These are phyloP conservation scores for Cladochytrium tenue DNA, from an alignment of 371 early-diverging fungal genomes.

Conservation along the genomic window DNA sequence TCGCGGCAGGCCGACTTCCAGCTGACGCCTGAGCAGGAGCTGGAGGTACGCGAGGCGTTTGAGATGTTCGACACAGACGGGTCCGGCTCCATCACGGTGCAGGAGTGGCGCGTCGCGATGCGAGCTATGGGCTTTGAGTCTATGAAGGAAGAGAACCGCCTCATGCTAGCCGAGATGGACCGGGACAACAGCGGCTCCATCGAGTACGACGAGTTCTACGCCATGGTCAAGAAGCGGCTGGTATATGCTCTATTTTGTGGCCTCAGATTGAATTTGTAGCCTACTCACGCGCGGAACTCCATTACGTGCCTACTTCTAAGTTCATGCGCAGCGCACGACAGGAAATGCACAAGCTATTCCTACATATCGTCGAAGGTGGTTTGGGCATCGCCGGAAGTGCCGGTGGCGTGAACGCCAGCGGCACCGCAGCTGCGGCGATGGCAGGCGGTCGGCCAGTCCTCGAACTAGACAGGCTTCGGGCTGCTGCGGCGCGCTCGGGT, in stretches of 20 bases:
- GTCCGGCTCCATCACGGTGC: slow-evolving; percentile 62
- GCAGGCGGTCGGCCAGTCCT: slow-evolving; percentile 29
- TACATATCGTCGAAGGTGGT: slow-evolving; percentile 5
- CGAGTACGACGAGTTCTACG: slow-evolving; percentile 46
- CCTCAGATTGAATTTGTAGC: neutral
- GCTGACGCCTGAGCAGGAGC: slow-evolving; percentile 87
- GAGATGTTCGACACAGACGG: slow-evolving; percentile 77
- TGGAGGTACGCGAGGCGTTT: slow-evolving; percentile 85
- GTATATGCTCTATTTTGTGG: slow-evolving; percentile 13
- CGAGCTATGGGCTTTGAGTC: slow-evolving; percentile 51
- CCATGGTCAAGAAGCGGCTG: slow-evolving; percentile 33
- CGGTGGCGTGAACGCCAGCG: neutral
- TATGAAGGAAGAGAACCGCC: slow-evolving; percentile 43
- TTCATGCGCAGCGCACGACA: slow-evolving; percentile 8
- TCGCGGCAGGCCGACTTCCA: slow-evolving; percentile 12
- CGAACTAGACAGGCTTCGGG: slow-evolving; percentile 25
- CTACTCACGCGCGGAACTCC: neutral
- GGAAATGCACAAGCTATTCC: slow-evolving; percentile 22
- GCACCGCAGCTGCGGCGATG: neutral
- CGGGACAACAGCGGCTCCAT: slow-evolving; percentile 44
- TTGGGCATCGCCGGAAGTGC: neutral
- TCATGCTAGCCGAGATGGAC: slow-evolving; percentile 46
- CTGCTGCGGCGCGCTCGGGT: slow-evolving; percentile 54
- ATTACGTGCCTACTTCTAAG: neutral
- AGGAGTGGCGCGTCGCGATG: slow-evolving; percentile 54